Evolutionary conservation across 202 grass and related monocot species (phyloP).

Genomic region (Carex sylvatica): DNA sequence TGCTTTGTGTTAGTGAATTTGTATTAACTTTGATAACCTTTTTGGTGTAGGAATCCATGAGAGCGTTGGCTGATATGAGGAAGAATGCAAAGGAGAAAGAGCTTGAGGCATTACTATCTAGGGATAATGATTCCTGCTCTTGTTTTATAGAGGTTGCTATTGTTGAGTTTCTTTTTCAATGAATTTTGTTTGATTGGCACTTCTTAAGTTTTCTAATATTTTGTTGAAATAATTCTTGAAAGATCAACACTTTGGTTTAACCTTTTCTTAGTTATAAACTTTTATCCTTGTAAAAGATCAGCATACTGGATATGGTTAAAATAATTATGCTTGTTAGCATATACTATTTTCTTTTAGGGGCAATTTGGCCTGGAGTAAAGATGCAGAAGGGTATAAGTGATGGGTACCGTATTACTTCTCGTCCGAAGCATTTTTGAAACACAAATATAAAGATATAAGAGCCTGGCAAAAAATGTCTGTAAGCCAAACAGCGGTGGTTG

Average conservation of each 20-base stretch:
- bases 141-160: conserved; percentile 89
- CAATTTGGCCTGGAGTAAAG: background rate
- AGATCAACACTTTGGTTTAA: background rate
- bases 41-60: conserved; percentile 75
- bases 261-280: background rate
- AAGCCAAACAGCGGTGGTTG: background rate
- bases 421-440: background rate
- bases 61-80: conserved; percentile 75
- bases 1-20: background rate
- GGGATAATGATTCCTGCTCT: conserved; percentile 78
- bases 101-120: conserved; percentile 76
- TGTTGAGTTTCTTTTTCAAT: background rate
- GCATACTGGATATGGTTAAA: background rate
- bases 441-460: background rate
- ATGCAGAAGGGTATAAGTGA: background rate
- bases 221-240: background rate
- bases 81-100: conserved; percentile 88
- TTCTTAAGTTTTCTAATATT: background rate
- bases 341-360: background rate
- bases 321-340: background rate
- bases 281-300: background rate
- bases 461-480: background rate
- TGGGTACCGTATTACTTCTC: background rate
- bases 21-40: conserved; percentile 14
- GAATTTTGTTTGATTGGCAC: background rate